Conservation (phyloP, 148 eudicot genomes). For the Selenicereus undatus region DNA sequence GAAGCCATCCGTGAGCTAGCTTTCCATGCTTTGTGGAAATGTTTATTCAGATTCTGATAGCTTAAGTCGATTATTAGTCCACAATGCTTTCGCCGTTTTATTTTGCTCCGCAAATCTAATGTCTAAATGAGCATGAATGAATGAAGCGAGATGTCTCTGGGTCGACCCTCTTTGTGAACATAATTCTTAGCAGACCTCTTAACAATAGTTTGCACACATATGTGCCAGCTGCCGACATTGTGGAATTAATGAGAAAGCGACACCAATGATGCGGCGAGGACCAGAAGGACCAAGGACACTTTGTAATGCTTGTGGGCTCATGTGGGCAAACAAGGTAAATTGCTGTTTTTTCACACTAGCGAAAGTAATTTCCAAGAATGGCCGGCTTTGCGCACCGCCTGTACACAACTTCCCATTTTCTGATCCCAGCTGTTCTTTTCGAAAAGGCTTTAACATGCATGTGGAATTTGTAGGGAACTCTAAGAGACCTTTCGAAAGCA, state of each 20-base stretch:
- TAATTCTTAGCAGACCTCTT: background rate
- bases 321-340: constrained; percentile 76
- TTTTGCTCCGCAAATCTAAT: no score
- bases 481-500: constrained; percentile 64
- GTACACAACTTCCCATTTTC: background rate
- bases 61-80: no score
- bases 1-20: background rate
- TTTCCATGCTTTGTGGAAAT: no score
- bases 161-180: background rate
- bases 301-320: constrained; percentile 38
- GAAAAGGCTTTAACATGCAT: background rate
- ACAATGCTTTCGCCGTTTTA: no score
- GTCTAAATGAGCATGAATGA: background rate
- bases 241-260: constrained; percentile 44
- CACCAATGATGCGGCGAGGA: constrained; percentile 3
- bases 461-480: constrained; percentile 46
- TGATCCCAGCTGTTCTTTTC: background rate
- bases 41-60: no score
- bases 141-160: background rate
- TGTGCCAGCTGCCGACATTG: constrained; percentile 66
- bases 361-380: background rate
- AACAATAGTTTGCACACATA: background rate
- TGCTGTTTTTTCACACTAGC: background rate
- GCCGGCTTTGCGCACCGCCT: background rate
- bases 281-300: constrained; percentile 48